These are phyloP conservation scores for Fusarium sp. DNA, from an alignment of 2,329 filamentous ascomycete species.

Conservation along the genomic window DNA sequence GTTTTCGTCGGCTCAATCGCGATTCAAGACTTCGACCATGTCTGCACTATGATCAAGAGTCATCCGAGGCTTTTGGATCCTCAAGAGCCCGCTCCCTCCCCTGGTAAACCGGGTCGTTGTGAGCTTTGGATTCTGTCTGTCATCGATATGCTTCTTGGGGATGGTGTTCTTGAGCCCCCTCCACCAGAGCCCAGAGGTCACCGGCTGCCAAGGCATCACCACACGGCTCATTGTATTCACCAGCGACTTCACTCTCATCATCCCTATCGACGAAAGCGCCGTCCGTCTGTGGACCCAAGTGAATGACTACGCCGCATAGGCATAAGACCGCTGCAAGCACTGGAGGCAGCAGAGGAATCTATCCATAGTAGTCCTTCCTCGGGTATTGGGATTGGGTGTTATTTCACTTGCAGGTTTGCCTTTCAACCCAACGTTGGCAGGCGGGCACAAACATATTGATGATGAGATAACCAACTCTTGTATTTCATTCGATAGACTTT, in stretches of 20 bases:
- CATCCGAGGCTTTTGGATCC: slow-evolving; percentile 1
- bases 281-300: neutral
- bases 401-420: neutral
- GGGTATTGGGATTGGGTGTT: neutral
- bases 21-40: slow-evolving; percentile 23
- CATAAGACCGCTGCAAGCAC: neutral
- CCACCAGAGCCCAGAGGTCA: slow-evolving; percentile 3
- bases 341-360: neutral
- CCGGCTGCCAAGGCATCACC: slow-evolving; percentile 34
- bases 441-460: neutral
- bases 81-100: neutral
- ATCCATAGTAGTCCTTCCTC: neutral
- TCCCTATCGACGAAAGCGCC: slow-evolving; percentile 34
- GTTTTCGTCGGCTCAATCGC: slow-evolving; percentile 37
- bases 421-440: neutral
- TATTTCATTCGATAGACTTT: slow-evolving; percentile 31
- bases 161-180: slow-evolving; percentile 29
- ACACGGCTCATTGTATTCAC: slow-evolving; percentile 35
- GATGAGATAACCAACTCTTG: slow-evolving; percentile 5
- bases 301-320: neutral
- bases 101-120: slow-evolving; percentile 1
- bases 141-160: slow-evolving; percentile 16
- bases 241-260: slow-evolving; percentile 38
- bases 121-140: slow-evolving; percentile 23
- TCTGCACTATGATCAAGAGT: slow-evolving; percentile 24